These are phyloP conservation scores for Blumeria graminis DNA, from an alignment of 2,329 filamentous ascomycete species.

Conservation along the genomic window DNA sequence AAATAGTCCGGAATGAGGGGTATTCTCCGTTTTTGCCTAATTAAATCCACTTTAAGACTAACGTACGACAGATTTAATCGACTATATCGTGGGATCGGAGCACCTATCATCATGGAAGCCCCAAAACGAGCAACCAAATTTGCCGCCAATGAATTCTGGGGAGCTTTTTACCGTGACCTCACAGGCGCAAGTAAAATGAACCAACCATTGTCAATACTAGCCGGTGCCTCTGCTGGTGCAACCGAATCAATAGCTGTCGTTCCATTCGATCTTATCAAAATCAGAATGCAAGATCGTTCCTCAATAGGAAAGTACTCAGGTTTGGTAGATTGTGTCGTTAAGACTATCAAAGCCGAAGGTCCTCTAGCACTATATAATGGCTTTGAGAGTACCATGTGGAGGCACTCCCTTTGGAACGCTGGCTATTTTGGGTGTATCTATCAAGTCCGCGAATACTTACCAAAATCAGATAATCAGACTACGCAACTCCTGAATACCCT, in stretches of 20 bases:
- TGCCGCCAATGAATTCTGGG: slow-evolving; percentile 97
- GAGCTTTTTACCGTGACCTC: slow-evolving; percentile 67
- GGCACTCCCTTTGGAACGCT: slow-evolving; percentile 81
- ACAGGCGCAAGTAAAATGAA: slow-evolving; percentile 77
- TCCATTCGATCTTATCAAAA: slow-evolving; percentile 96
- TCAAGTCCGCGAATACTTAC: slow-evolving; percentile 72
- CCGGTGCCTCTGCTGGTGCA: slow-evolving; percentile 80
- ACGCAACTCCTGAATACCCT: slow-evolving; percentile 71
- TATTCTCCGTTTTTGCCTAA: slow-evolving; percentile 18
- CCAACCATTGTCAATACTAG: slow-evolving; percentile 75
- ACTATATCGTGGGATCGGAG: slow-evolving; percentile 84
- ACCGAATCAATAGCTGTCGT: slow-evolving; percentile 95
- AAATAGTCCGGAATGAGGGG: slow-evolving; percentile 94
- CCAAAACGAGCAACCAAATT: slow-evolving; percentile 96
- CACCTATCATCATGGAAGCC: slow-evolving; percentile 94
- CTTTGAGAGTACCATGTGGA: slow-evolving; percentile 88
- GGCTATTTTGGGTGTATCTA: slow-evolving; percentile 98
- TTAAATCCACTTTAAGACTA: slow-evolving; percentile 7
- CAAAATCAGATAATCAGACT: slow-evolving; percentile 56
- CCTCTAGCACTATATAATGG: slow-evolving; percentile 83
- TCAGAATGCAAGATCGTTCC: slow-evolving; percentile 85
- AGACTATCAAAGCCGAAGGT: slow-evolving; percentile 69
- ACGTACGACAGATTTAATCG: slow-evolving; percentile 41
- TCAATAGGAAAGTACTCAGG: slow-evolving; percentile 72
- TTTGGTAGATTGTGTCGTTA: slow-evolving; percentile 54